These are phyloP conservation scores for Cladosporium sp. DNA, from an alignment of 2,329 filamentous ascomycete species.

Conservation along the genomic window DNA sequence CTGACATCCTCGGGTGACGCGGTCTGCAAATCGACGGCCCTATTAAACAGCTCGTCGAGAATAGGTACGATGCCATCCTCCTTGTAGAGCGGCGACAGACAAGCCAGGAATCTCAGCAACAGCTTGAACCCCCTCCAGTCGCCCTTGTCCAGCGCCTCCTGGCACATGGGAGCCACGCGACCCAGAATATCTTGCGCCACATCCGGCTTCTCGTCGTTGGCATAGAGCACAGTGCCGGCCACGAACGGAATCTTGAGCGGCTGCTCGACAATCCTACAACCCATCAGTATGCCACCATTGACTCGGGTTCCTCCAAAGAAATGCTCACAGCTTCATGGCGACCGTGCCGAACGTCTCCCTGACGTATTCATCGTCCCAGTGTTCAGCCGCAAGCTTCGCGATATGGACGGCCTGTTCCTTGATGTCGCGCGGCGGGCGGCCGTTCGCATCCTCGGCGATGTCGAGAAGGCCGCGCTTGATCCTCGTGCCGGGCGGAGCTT, in stretches of 20 bases:
- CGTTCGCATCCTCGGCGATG: slow-evolving; percentile 66
- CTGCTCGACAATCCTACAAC: slow-evolving; percentile 65
- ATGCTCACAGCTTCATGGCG: slow-evolving; percentile 61
- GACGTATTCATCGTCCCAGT: slow-evolving; percentile 78
- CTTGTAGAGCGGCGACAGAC: slow-evolving; percentile 71
- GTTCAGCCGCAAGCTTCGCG: slow-evolving; percentile 70
- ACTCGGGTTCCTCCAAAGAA: not conserved
- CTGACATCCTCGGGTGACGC: slow-evolving; percentile 86
- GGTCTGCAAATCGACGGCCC: slow-evolving; percentile 89
- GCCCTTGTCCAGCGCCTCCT: slow-evolving; percentile 63
- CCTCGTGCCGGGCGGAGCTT: slow-evolving; percentile 57
- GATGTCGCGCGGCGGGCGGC: slow-evolving; percentile 73
- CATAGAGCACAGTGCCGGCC: slow-evolving; percentile 71
- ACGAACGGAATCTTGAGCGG: slow-evolving; percentile 97
- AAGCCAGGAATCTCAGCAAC: slow-evolving; percentile 80
- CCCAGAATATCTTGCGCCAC: slow-evolving; percentile 65
- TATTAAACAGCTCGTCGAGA: slow-evolving; percentile 81
- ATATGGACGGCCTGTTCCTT: slow-evolving; percentile 52
- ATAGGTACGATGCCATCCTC: slow-evolving; percentile 80
- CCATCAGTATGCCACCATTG: not conserved
- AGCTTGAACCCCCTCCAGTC: slow-evolving; percentile 91
- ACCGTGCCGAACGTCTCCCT: slow-evolving; percentile 67
- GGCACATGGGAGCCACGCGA: slow-evolving; percentile 54
- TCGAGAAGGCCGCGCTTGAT: slow-evolving; percentile 72
- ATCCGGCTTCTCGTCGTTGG: slow-evolving; percentile 72